Conservation (phyloP, 345 rosid genomes). For the Zanthoxylum bungeanum region DNA sequence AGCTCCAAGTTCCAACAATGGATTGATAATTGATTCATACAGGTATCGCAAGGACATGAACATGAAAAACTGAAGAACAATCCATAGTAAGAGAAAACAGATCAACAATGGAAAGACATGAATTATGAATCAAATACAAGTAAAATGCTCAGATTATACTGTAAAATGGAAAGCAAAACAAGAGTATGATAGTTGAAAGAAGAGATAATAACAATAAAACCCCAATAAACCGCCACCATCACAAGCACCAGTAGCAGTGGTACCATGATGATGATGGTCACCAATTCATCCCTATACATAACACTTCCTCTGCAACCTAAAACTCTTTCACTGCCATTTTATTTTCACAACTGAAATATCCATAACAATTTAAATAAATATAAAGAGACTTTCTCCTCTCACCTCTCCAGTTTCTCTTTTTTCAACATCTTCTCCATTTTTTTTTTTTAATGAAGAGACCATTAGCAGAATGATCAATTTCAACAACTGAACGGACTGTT, state of each 20-base stretch:
- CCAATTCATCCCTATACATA: conserved; percentile 60
- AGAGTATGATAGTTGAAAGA: conserved; percentile 42
- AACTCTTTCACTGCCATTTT: conserved; percentile 36
- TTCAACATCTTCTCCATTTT: conserved; percentile 7
- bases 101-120: conserved; percentile 3
- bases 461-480: not conserved
- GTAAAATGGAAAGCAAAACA: conserved; percentile 24
- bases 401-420: conserved; percentile 25
- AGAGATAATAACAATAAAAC: conserved; percentile 41
- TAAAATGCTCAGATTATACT: conserved; percentile 43
- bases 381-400: conserved; percentile 46
- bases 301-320: conserved; percentile 53
- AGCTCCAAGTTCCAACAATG: not conserved
- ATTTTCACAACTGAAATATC: conserved; percentile 39
- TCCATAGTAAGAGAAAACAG: not conserved
- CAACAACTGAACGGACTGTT: conserved; percentile 9
- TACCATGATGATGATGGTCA: conserved; percentile 27
- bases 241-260: conserved; percentile 9
- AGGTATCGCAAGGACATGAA: not conserved
- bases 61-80: not conserved
- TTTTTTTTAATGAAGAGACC: not conserved
- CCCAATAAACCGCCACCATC: conserved; percentile 35
- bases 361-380: conserved; percentile 55
- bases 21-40: no score
- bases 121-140: conserved; percentile 42